phyloP scores from a whole-genome alignment of 345 rosid genomes.

The Pistacia vera region DNA sequence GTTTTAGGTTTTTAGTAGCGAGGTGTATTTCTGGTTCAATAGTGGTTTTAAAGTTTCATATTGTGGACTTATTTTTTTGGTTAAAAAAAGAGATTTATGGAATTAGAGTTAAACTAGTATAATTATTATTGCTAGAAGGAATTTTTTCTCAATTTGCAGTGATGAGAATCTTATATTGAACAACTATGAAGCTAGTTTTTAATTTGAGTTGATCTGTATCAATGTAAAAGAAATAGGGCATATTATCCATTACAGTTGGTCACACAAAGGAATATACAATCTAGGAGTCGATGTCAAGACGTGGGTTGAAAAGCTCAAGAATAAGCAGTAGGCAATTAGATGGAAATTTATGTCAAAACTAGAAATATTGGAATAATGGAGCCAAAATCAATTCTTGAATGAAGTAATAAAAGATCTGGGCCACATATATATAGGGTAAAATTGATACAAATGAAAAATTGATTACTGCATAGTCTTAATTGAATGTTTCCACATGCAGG shows the following conservation, averaged over 20 bases:
- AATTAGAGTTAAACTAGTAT: not conserved
- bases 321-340: not conserved
- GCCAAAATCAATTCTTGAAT: not conserved
- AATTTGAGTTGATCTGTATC: not conserved
- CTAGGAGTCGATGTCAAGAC: not conserved
- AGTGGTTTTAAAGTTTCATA: not conserved
- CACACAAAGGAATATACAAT: not conserved
- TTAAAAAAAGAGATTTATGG: not conserved
- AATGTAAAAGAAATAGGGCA: not conserved
- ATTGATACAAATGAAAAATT: not conserved
- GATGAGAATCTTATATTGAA: not conserved
- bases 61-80: not conserved
- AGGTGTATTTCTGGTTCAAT: not conserved
- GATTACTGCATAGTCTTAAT: conserved; percentile 3
- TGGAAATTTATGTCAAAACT: not conserved
- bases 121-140: not conserved
- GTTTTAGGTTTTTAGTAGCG: not conserved
- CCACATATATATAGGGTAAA: not conserved
- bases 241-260: not conserved
- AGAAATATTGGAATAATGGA: not conserved
- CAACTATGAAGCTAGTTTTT: not conserved
- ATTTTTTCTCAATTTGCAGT: not conserved
- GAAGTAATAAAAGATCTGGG: not conserved
- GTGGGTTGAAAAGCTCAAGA: not conserved
- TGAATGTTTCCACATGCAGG: conserved; percentile 45